These are phyloP conservation scores for Diplocarpon mali DNA, from an alignment of 2,329 filamentous ascomycete species.

Conservation along the genomic window DNA sequence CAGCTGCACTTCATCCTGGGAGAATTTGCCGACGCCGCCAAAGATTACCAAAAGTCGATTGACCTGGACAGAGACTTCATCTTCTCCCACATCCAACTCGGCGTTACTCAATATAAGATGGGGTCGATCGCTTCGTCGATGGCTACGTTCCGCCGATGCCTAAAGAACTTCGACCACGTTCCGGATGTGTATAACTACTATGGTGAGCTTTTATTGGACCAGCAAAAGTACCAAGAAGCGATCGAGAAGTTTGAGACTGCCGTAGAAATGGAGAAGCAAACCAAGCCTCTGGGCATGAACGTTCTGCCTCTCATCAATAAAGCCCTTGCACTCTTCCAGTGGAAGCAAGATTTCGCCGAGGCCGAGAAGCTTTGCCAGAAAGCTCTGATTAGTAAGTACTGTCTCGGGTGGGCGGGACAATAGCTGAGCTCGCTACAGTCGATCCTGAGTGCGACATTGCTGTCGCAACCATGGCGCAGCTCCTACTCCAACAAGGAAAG, in stretches of 20 bases:
- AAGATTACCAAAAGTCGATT: conserved; percentile 99
- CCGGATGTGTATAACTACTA: conserved; percentile 99
- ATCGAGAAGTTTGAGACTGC: conserved; percentile 97
- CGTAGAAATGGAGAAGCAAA: conserved; percentile 96
- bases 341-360: conserved; percentile 92
- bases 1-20: conserved; percentile 97
- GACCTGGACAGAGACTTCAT: conserved; percentile 94
- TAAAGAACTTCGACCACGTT: conserved; percentile 96
- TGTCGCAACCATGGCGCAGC: conserved; percentile 95
- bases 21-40: conserved; percentile 85
- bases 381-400: conserved; percentile 81
- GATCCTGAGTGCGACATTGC: conserved; percentile 98
- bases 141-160: conserved; percentile 93
- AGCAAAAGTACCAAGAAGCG: conserved; percentile 88
- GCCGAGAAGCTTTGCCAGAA: conserved; percentile 96
- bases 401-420: neutral
- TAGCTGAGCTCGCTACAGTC: conserved; percentile 42
- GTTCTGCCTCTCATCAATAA: conserved; percentile 98
- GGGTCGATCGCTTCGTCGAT: conserved; percentile 94
- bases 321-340: conserved; percentile 91
- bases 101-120: conserved; percentile 99
- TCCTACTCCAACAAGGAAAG: conserved; percentile 95
- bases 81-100: conserved; percentile 98
- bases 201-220: conserved; percentile 90
- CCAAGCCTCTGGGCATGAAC: conserved; percentile 92